phyloP scores from a whole-genome alignment of 2,329 filamentous ascomycete genomes.

The Arthrobotrys entomopaga region DNA sequence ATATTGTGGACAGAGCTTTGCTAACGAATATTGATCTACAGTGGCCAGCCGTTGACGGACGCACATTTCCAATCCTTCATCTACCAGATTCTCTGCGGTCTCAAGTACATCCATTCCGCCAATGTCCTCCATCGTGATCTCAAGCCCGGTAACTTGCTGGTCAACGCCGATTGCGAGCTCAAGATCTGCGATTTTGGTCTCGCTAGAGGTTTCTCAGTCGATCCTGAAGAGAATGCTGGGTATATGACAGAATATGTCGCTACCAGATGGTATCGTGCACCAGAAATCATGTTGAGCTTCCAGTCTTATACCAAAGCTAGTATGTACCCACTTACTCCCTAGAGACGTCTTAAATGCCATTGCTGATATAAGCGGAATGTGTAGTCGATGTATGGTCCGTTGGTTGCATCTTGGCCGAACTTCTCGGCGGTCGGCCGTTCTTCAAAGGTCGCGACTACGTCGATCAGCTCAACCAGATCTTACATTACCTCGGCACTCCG shows the following conservation, averaged over 20 bases:
- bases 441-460: conserved; percentile 99
- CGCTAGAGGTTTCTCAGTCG: conserved; percentile 93
- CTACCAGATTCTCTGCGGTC: conserved; percentile 97
- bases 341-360: conserved; percentile 3
- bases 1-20: too few species aligned
- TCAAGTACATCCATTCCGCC: conserved; percentile 99
- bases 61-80: conserved; percentile 99
- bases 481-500: conserved; percentile 96
- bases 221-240: conserved; percentile 96
- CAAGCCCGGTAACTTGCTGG: conserved; percentile 95
- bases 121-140: conserved; percentile 97
- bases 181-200: conserved; percentile 99
- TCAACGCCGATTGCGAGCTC: conserved; percentile 98
- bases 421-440: conserved; percentile 94
- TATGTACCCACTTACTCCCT: conserved; percentile 67
- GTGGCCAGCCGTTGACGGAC: conserved; percentile 94
- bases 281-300: conserved; percentile 99
- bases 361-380: conserved; percentile 5
- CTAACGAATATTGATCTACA: conserved; percentile 61
- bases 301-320: conserved; percentile 99
- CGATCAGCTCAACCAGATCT: conserved; percentile 98
- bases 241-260: conserved; percentile 99
- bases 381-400: conserved; percentile 99
- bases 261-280: conserved; percentile 97
- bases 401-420: conserved; percentile 94